Evolutionary conservation across 768 basidiomycete genomes (phyloP).

Genomic region (Pleurotus platypus): DNA sequence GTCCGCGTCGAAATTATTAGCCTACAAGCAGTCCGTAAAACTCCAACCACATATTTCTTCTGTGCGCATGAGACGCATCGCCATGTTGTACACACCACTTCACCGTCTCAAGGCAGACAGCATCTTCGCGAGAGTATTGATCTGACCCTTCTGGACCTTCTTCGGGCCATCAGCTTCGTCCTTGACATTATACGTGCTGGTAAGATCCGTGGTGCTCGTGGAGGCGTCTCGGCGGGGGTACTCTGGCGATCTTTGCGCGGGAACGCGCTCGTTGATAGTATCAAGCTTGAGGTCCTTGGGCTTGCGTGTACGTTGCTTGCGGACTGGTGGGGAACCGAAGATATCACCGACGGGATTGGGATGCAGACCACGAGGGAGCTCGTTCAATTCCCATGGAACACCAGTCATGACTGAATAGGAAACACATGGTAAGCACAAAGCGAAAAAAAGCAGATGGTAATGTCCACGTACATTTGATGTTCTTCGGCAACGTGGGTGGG

Average conservation of each 20-base stretch:
- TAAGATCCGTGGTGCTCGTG: slow-evolving; percentile 73
- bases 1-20: neutral
- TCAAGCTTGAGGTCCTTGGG: slow-evolving; percentile 64
- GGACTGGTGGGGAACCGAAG: slow-evolving; percentile 55
- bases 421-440: slow-evolving; percentile 10
- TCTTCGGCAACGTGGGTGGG: slow-evolving; percentile 45
- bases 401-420: slow-evolving; percentile 61
- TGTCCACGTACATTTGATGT: slow-evolving; percentile 72
- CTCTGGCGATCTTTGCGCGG: slow-evolving; percentile 40
- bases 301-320: slow-evolving; percentile 67
- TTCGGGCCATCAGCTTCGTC: slow-evolving; percentile 50
- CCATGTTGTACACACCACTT: slow-evolving; percentile 14
- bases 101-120: slow-evolving; percentile 74
- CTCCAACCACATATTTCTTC: neutral
- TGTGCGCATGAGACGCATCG: neutral
- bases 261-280: slow-evolving; percentile 61
- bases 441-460: slow-evolving; percentile 6
- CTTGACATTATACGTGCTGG: slow-evolving; percentile 30
- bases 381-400: slow-evolving; percentile 70
- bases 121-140: slow-evolving; percentile 90
- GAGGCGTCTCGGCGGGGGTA: slow-evolving; percentile 59
- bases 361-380: slow-evolving; percentile 66
- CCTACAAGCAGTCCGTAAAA: slow-evolving; percentile 2
- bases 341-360: slow-evolving; percentile 59
- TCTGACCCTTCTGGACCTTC: slow-evolving; percentile 89